These are phyloP conservation scores for Ensete glaucum DNA, from an alignment of 176 grass and related monocot species.

Conservation along the genomic window DNA sequence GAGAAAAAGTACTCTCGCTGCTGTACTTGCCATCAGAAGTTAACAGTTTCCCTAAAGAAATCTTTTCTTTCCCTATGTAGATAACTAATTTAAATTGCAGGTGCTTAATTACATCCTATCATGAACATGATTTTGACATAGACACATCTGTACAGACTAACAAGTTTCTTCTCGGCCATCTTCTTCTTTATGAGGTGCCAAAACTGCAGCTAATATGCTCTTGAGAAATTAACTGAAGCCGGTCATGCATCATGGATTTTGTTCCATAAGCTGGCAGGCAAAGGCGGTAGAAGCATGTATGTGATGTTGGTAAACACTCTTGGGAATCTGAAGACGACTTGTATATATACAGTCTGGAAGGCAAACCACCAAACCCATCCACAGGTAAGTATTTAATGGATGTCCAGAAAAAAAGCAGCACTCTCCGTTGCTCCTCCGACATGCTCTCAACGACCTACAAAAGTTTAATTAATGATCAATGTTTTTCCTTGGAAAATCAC, in stretches of 20 bases:
- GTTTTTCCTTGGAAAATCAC: neutral
- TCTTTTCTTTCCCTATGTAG: no score
- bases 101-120: no score
- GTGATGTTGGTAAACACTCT: slow-evolving; percentile 59
- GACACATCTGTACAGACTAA: neutral
- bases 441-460: slow-evolving; percentile 67
- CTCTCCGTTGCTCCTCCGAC: slow-evolving; percentile 60
- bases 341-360: slow-evolving; percentile 76
- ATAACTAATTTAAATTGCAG: no score
- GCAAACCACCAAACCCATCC: slow-evolving; percentile 70
- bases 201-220: slow-evolving; percentile 87
- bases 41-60: no score
- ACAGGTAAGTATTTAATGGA: slow-evolving; percentile 77
- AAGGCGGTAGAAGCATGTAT: slow-evolving; percentile 92
- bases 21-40: no score
- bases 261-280: slow-evolving; percentile 70
- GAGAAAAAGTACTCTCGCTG: no score
- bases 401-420: slow-evolving; percentile 87
- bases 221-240: slow-evolving; percentile 68
- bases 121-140: no score
- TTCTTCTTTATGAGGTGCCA: slow-evolving; percentile 46
- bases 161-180: neutral
- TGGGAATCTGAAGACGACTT: slow-evolving; percentile 52
- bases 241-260: slow-evolving; percentile 35
- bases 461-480: neutral